phyloP scores from a whole-genome alignment of 225 moss, liverwort and hornwort species.

The Marchantia paleacea region DNA sequence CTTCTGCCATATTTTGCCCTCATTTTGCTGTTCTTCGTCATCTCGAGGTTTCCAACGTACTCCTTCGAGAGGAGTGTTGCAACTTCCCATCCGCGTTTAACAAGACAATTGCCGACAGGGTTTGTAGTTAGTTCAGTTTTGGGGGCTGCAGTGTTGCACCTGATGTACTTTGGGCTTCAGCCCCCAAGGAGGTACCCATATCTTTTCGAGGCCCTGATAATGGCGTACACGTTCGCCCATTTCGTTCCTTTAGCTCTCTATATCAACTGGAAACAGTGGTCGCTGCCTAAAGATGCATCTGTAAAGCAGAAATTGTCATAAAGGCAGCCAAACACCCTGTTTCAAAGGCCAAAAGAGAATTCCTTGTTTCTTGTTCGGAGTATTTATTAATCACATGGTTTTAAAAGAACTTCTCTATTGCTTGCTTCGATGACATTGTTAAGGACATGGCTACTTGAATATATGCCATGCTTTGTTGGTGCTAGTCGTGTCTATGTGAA shows the following conservation, averaged over 20 bases:
- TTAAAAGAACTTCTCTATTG: not conserved
- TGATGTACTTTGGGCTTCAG: constrained; percentile 55
- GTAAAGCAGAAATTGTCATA: constrained; percentile 36
- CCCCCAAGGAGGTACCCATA: constrained; percentile 75
- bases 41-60: constrained; percentile 42
- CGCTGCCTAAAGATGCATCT: constrained; percentile 44
- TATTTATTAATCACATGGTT: not conserved
- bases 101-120: constrained; percentile 8
- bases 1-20: constrained; percentile 70
- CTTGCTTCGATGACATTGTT: not conserved
- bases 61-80: constrained; percentile 11
- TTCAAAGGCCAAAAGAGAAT: not conserved
- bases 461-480: not conserved
- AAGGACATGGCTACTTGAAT: not conserved
- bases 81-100: constrained; percentile 12
- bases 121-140: constrained; percentile 42
- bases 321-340: not conserved
- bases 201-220: constrained; percentile 82
- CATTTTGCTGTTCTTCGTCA: constrained; percentile 55
- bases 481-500: not conserved
- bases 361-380: not conserved
- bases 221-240: constrained; percentile 71
- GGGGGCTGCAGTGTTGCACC: constrained; percentile 60
- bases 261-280: constrained; percentile 81
- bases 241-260: constrained; percentile 63